Conservation (phyloP, 352 stramenopile species). For the Phytophthora brassicae region DNA sequence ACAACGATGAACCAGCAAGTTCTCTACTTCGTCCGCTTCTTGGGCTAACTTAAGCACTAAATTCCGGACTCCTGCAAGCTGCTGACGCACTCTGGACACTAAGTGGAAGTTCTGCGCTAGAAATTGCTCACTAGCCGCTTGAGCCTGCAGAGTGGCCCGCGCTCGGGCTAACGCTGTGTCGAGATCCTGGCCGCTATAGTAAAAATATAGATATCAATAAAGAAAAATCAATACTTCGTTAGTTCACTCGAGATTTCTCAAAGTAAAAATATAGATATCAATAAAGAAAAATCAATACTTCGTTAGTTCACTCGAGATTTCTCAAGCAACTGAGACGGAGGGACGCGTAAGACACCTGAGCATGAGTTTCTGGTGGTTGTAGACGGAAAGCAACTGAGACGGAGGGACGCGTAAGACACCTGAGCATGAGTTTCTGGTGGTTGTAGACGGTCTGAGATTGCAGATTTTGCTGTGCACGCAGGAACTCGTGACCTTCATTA, state of each 20-base stretch:
- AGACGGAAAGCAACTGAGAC: slow-evolving; percentile 17
- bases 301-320: slow-evolving; percentile 2
- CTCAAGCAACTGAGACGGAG: slow-evolving; percentile 1
- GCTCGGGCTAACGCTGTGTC: slow-evolving; percentile 37
- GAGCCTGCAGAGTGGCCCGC: slow-evolving; percentile 52
- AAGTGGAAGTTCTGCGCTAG: slow-evolving; percentile 65
- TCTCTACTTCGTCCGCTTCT: slow-evolving; percentile 71
- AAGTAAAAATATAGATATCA: slow-evolving; percentile 7
- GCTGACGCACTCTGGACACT: slow-evolving; percentile 51
- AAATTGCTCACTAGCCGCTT: slow-evolving; percentile 73
- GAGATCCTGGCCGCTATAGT: slow-evolving; percentile 53
- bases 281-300: slow-evolving; percentile 20
- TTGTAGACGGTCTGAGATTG: slow-evolving; percentile 30
- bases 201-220: slow-evolving; percentile 11
- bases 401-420: slow-evolving; percentile 20
- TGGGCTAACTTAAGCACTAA: slow-evolving; percentile 61
- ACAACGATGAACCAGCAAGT: slow-evolving; percentile 60
- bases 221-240: slow-evolving; percentile 21
- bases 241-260: background rate
- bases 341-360: slow-evolving; percentile 29
- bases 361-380: slow-evolving; percentile 50
- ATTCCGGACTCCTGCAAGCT: slow-evolving; percentile 45
- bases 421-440: slow-evolving; percentile 52
- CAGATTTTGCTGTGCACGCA: slow-evolving; percentile 41
- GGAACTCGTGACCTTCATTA: slow-evolving; percentile 47